phyloP scores from a whole-genome alignment of 192 early-diverging fungal genomes.

The Obelidium mucronatum region DNA sequence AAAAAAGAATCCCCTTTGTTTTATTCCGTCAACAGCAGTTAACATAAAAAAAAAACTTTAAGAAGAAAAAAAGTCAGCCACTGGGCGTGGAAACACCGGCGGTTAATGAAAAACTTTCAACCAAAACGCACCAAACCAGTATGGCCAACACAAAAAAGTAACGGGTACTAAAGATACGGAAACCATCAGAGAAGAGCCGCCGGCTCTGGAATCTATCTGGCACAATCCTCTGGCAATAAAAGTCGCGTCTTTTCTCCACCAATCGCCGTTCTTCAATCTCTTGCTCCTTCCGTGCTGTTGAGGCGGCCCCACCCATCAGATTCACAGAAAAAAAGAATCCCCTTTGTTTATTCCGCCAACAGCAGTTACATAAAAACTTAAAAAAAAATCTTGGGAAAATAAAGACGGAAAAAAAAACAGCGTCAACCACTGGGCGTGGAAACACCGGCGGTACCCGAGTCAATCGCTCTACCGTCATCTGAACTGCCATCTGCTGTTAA shows the following conservation, averaged over 20 bases:
- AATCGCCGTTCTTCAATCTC: neutral
- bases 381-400: too few relatives aligned
- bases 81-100: constrained; percentile 19
- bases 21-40: neutral
- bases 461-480: neutral
- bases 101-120: too few relatives aligned
- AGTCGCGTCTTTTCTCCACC: neutral
- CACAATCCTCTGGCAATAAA: too few relatives aligned
- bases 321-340: neutral
- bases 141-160: too few relatives aligned
- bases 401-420: neutral
- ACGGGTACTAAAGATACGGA: too few relatives aligned
- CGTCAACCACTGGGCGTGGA: neutral
- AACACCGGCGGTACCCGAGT: constrained; percentile 32
- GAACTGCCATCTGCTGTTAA: neutral
- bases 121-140: too few relatives aligned
- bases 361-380: too few relatives aligned
- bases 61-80: too few relatives aligned
- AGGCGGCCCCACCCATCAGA: neutral
- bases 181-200: too few relatives aligned
- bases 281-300: neutral
- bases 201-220: too few relatives aligned
- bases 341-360: neutral
- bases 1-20: neutral
- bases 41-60: too few relatives aligned